phyloP scores from a whole-genome alignment of 2,329 filamentous ascomycete species.

The Colletotrichum sp. region DNA sequence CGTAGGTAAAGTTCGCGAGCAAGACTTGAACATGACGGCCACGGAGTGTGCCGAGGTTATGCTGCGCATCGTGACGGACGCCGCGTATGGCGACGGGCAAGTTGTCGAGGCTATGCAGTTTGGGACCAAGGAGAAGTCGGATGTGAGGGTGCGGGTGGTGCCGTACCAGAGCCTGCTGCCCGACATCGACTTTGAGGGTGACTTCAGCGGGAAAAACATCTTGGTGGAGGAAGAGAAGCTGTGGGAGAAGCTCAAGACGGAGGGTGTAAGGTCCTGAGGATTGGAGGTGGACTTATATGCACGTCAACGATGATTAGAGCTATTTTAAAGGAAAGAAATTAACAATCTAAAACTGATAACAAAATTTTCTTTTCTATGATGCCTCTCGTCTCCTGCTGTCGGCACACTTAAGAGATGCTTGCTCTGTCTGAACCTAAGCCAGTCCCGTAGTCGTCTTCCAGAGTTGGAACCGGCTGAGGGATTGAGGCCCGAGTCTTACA shows the following conservation, averaged over 20 bases:
- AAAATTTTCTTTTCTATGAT: too few relatives aligned
- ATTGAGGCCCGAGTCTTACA: too few relatives aligned
- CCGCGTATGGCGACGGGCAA: slow-evolving; percentile 21
- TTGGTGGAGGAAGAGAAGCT: background rate
- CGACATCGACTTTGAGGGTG: background rate
- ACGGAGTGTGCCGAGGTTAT: slow-evolving; percentile 7
- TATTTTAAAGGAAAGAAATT: too few relatives aligned
- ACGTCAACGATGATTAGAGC: too few relatives aligned
- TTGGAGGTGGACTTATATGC: background rate
- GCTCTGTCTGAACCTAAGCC: too few relatives aligned
- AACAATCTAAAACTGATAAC: too few relatives aligned
- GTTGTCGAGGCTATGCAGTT: slow-evolving; percentile 21
- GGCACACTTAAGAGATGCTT: too few relatives aligned
- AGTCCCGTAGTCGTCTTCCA: too few relatives aligned
- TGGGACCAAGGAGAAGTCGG: background rate
- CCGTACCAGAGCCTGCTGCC: background rate
- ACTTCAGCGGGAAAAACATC: background rate
- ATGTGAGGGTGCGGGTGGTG: slow-evolving; percentile 18
- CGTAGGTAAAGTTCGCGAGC: background rate
- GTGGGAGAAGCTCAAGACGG: background rate
- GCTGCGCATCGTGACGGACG: slow-evolving; percentile 5
- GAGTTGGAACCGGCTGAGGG: too few relatives aligned
- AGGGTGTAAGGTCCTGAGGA: background rate
- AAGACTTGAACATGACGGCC: slow-evolving; percentile 9
- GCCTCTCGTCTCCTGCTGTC: too few relatives aligned